Evolutionary conservation across 2,329 filamentous ascomycete genomes (phyloP).

Genomic region (Arthroderma sp.): DNA sequence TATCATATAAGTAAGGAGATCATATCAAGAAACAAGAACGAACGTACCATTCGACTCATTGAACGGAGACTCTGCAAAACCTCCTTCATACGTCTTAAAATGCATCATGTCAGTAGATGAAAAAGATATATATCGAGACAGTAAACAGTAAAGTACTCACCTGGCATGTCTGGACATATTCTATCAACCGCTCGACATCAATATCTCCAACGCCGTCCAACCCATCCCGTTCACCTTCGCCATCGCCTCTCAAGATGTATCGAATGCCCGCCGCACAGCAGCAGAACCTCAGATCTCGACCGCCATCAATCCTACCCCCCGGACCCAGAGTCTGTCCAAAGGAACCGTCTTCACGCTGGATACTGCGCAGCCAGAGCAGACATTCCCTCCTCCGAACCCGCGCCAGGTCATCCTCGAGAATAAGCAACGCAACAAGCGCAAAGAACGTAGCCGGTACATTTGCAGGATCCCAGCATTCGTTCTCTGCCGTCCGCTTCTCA

Average conservation of each 20-base stretch:
- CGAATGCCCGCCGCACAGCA: slow-evolving; percentile 72
- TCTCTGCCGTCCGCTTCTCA: slow-evolving; percentile 38
- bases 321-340: slow-evolving; percentile 72
- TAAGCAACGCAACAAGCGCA: slow-evolving; percentile 61
- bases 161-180: slow-evolving; percentile 57
- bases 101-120: slow-evolving; percentile 13
- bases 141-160: slow-evolving; percentile 23
- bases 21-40: neutral
- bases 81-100: slow-evolving; percentile 68
- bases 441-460: slow-evolving; percentile 85
- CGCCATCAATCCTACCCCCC: slow-evolving; percentile 54
- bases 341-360: slow-evolving; percentile 77
- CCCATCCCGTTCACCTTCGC: slow-evolving; percentile 40
- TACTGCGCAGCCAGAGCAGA: slow-evolving; percentile 57
- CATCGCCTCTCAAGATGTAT: slow-evolving; percentile 62
- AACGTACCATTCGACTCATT: slow-evolving; percentile 69
- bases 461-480: slow-evolving; percentile 56
- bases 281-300: slow-evolving; percentile 74
- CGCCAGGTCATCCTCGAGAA: slow-evolving; percentile 51
- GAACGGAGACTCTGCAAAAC: slow-evolving; percentile 63
- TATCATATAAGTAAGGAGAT: neutral
- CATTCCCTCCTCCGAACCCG: slow-evolving; percentile 57
- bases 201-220: slow-evolving; percentile 56
- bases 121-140: neutral
- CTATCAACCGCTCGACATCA: slow-evolving; percentile 55